Base-by-base conservation (phyloP, 169 alveolate species). In the Eimeria praecox region DNA sequence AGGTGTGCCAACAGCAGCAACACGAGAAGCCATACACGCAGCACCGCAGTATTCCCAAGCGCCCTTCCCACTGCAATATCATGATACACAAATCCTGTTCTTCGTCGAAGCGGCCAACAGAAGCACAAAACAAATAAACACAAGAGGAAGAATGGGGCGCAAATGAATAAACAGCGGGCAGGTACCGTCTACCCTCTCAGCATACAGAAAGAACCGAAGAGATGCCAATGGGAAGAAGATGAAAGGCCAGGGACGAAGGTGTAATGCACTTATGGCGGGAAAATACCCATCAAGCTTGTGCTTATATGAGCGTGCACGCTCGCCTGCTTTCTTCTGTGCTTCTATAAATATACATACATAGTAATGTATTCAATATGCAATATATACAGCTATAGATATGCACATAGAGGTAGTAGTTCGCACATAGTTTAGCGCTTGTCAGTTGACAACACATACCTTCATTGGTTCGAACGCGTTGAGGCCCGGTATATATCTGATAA, bases 391-490 rank as follows among this genome's bases (percentile, higher is more conserved):
- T 22, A 59, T 1, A 59, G 69, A 59, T 59, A 5, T 0, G 22
- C 69, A 52, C 24, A 52, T 52, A 52, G 0, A 52, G 9, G 18
- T 12, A 52, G 0, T 12, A 20, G 18, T 52, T 9, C 62, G 18
- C 24, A 52, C 3, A 52, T 12, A 52, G 62, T 52, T 52, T 52
- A 20, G 24, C 62, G 62, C 18, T 20, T 52, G 62, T 52, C 62
- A 20, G 35, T 10, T 69, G 35, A 30, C 20, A 69, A 0, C 80
- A 38, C 14, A n/a, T 42, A 90, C 95, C 90, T 90, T 90, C 64
- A 90, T 90, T 10, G 95, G 95, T 27, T 90, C 95, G 33, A 90
- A 90, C 16, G 86, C 95, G 56, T 90, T 90, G 16, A 90, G 54
- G 18, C 95, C 95, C 35, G 95, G 95, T 2, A 90, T 52, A 27